phyloP scores from a whole-genome alignment of 1,284 basidiomycete species.

The Volvariella surrecta region DNA sequence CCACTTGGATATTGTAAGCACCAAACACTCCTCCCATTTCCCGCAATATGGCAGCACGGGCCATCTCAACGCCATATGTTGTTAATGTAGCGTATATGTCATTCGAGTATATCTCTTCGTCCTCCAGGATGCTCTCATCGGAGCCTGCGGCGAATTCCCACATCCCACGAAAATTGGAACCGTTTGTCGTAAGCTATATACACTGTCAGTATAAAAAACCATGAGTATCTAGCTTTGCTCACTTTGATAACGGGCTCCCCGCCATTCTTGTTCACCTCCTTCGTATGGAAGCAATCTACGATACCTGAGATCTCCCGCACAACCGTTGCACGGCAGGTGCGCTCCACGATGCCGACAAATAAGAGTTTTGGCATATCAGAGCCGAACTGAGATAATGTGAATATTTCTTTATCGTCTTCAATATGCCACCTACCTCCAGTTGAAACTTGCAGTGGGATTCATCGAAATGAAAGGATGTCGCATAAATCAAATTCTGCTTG shows the following conservation, averaged over 20 bases:
- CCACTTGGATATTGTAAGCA: constrained; percentile 97
- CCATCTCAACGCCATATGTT: constrained; percentile 97
- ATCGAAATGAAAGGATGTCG: constrained; percentile 72
- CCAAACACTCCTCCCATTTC: constrained; percentile 92
- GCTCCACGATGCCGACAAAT: constrained; percentile 86
- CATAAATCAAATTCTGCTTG: constrained; percentile 43
- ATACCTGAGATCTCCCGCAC: constrained; percentile 87
- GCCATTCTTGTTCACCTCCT: constrained; percentile 46
- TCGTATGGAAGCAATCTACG: constrained; percentile 71
- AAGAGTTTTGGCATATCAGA: constrained; percentile 82
- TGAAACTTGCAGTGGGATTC: constrained; percentile 70
- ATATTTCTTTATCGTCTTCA: neutral
- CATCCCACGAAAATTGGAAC: constrained; percentile 87
- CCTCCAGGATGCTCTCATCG: constrained; percentile 67
- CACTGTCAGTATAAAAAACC: constrained; percentile 5
- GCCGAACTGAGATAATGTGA: constrained; percentile 40
- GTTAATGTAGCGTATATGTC: constrained; percentile 90
- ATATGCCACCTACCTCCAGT: constrained; percentile 57
- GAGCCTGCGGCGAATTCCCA: constrained; percentile 77
- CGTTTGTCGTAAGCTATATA: constrained; percentile 71
- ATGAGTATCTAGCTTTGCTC: constrained; percentile 11
- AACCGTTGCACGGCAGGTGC: constrained; percentile 74
- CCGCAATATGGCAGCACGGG: constrained; percentile 82
- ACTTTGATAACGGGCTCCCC: constrained; percentile 43
- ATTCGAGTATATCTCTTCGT: constrained; percentile 86